Conservation (phyloP, 306 rosid species). For the Malus orientalis region DNA sequence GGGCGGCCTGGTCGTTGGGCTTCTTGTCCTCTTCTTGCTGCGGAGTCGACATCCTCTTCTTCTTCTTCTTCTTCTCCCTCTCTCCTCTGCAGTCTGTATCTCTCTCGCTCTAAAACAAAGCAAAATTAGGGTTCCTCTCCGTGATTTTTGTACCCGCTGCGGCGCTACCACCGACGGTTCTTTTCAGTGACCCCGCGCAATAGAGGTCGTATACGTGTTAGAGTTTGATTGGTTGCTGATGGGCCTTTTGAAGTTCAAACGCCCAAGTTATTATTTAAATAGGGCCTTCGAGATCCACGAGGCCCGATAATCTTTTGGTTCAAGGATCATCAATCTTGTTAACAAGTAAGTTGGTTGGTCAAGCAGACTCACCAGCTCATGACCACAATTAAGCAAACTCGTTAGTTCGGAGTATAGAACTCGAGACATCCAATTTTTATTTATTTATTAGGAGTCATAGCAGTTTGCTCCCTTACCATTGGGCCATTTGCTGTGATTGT, state of each 20-base stretch:
- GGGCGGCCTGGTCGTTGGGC: constrained; percentile 47
- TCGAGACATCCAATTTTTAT: accelerated
- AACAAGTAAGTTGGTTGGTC: too few species aligned
- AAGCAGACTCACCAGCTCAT: too few species aligned
- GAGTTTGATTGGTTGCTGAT: neutral
- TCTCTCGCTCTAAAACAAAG: neutral
- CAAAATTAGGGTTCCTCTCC: neutral
- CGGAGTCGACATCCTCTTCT: constrained; percentile 32
- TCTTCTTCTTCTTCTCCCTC: neutral
- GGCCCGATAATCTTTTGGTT: neutral
- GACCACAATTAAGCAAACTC: too few species aligned
- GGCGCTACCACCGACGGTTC: neutral
- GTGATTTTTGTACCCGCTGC: neutral
- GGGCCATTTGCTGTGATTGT: too few species aligned
- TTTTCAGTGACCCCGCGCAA: neutral
- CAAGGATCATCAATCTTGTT: neutral
- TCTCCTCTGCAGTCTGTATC: neutral
- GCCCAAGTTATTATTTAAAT: neutral
- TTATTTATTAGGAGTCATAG: too few species aligned
- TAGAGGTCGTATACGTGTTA: neutral
- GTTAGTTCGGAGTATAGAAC: accelerated
- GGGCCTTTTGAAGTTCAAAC: neutral
- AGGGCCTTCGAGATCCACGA: neutral
- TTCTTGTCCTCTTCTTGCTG: constrained; percentile 68
- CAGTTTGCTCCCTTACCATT: too few species aligned